Base-by-base conservation (phyloP, 176 grass and related monocot genomes). In the Oryza australiensis region DNA sequence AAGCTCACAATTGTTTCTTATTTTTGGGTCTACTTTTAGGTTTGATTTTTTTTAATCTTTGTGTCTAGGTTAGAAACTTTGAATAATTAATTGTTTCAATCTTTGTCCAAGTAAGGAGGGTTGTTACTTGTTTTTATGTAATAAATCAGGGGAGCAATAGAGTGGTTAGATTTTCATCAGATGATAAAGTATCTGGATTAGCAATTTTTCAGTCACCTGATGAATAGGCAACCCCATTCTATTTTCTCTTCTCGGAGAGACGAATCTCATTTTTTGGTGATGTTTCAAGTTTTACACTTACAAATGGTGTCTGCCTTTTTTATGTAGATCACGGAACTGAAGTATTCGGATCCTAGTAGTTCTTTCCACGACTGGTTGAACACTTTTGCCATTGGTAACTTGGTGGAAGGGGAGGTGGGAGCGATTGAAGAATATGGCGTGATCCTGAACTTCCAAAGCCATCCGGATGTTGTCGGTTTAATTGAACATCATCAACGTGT, bases 401-500 rank as follows among this genome's bases (percentile, higher is more conserved):
- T 98, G 85, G 88, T 93, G 79, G 77, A 93, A 64, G 92, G 88
- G 41, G 93, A 93, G 69, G 89, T 98, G 26, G 92, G 92, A 73
- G 90, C 84, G 71, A 77, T 89, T 78, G 92, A 92, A 89, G 95
- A 98, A 80, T 91, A 91, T 37, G 95, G 95, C 72, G 80, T 94
- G 67, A 79, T 95, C 73, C 70, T 98, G 89, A 91, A 90, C 84
- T 98, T 98, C 86, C 93, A 86, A 79, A 73, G 86, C 70, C 76
- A 98, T 82, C 80, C 71, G n/a, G 93, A 94, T 88, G 79, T 88
- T 88, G 90, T 98, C 88, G 92, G 95, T 62, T 89, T 98, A 87
- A 73, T 98, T 74, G 79, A 94, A 94, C 89, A 91, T 82, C 90
- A 98, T 91, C 95, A 98, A 57, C 76, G 95, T 95, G 84, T 93